These are phyloP conservation scores for Komagataella pastoris DNA, from an alignment of 805 yeast genomes.

Conservation along the genomic window DNA sequence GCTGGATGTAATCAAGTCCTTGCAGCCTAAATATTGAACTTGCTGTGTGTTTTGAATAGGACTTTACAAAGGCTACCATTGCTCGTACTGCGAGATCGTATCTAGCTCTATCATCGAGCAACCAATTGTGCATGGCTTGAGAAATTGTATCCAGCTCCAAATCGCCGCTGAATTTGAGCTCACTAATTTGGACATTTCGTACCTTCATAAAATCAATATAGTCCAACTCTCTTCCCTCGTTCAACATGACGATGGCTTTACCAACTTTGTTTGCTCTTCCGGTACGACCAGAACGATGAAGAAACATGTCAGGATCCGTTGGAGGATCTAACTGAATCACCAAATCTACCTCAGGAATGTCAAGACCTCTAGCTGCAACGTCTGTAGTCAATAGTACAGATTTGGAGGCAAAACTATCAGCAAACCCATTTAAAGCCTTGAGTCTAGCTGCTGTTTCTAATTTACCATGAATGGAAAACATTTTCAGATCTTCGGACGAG, in stretches of 20 bases:
- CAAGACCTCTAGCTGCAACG: conserved; percentile 97
- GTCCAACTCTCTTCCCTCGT: conserved; percentile 67
- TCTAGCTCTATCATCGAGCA: conserved; percentile 60
- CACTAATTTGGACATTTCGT: conserved; percentile 40
- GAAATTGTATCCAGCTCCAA: conserved; percentile 8
- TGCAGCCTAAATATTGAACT: conserved; percentile 73
- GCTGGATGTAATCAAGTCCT: conserved; percentile 53
- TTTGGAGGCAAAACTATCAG: conserved; percentile 30
- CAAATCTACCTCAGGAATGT: conserved; percentile 86
- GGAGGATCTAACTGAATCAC: conserved; percentile 93
- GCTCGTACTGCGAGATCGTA: conserved; percentile 74
- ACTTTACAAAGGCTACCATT: conserved; percentile 71
- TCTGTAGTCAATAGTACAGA: conserved; percentile 81
- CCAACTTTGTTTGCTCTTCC: conserved; percentile 87
- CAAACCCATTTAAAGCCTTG: conserved; percentile 54
- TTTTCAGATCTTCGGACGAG: conserved; percentile 12
- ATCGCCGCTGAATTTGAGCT: conserved; percentile 14
- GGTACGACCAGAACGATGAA: conserved; percentile 92
- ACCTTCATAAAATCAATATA: conserved; percentile 73
- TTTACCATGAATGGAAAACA: conserved; percentile 85
- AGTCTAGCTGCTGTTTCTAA: conserved; percentile 68
- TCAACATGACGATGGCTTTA: conserved; percentile 61
- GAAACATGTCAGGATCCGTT: conserved; percentile 78
- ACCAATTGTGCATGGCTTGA: conserved; percentile 31
- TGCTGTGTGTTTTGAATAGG: conserved; percentile 82